These are phyloP conservation scores for Sporothrix sp. DNA, from an alignment of 2,329 filamentous ascomycete species.

Conservation along the genomic window DNA sequence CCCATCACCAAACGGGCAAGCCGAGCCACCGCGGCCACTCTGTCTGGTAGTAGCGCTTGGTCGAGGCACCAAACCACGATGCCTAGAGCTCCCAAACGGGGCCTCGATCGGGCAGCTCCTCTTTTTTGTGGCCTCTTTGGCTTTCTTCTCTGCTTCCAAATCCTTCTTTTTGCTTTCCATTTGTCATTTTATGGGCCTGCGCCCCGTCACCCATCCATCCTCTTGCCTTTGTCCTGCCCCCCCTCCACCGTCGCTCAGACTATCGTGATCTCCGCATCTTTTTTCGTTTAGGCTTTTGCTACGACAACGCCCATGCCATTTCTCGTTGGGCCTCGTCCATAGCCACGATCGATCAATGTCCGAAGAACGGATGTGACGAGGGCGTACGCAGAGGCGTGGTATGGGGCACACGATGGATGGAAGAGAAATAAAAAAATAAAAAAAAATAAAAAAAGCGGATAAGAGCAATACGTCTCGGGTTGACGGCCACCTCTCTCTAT, in stretches of 20 bases:
- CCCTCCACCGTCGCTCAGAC: background rate
- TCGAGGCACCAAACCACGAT: too few relatives aligned
- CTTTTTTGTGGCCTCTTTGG: background rate
- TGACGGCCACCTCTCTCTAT: background rate
- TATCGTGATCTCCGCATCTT: background rate
- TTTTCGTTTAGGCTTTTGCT: background rate
- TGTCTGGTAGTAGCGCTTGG: too few relatives aligned
- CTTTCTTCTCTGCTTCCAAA: background rate
- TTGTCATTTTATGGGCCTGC: background rate
- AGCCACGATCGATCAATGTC: background rate
- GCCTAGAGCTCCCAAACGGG: too few relatives aligned
- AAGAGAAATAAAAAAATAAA: background rate
- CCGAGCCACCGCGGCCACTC: too few relatives aligned
- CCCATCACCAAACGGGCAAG: background rate
- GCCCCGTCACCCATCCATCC: background rate
- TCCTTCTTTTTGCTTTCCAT: too few relatives aligned
- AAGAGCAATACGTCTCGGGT: background rate
- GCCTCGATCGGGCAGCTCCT: background rate
- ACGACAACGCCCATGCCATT: constrained; percentile 1
- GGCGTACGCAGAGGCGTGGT: background rate
- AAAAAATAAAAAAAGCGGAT: background rate
- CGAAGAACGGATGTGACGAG: constrained; percentile 3
- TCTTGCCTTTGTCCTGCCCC: background rate
- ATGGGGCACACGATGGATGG: background rate
- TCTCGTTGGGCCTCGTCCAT: background rate